Base-by-base conservation (phyloP, 345 rosid genomes). In the Sapria himalayana region DNA sequence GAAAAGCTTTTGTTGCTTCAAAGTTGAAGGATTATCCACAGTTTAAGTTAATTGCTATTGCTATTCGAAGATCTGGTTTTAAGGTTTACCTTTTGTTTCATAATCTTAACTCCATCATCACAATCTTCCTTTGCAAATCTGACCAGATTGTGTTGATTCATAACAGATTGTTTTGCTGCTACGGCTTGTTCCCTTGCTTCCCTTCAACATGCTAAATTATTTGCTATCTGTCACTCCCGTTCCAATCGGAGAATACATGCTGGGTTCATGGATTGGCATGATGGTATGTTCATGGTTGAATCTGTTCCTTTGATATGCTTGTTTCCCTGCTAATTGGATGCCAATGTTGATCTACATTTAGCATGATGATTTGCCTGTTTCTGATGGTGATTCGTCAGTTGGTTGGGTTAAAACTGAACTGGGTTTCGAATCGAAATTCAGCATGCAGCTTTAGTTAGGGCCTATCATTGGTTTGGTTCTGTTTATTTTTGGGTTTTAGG, bases 211-310 rank as follows among this genome's bases (percentile, higher is more conserved):
- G 74, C 59, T 89, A 73, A 89, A 89, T 65, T 89, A 89, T 76
- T 81, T 89, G 36, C 65, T 89, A 40, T 89, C 98, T 8, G 84
- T 89, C 36, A 89, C 98, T 22, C 93, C 98, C 21, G 78, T 82
- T 41, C 45, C 78, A n/a, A 17, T 79, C 16, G 78, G 69, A 13
- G 73, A 72, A 46, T 89, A 89, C 68, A 66, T 77, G 70, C 81
- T 89, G 64, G 91, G 93, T 43, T 79, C 98, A 47, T 89, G 98
- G 98, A 39, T 89, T 56, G 98, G 98, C 57, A 89, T 89, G 98
- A 74, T 82, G 98, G 95, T 89, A 76, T 21, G 48, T 51, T 24
- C 45, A 22, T 13, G 13, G 16, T n/a, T n/a, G n/a, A n/a, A n/a
- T n/a, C n/a, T n/a, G n/a, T n/a, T n/a, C n/a, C n/a, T n/a, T n/a